Base-by-base conservation (phyloP, 1,284 basidiomycete species). In the Moesziomyces aphidis region DNA sequence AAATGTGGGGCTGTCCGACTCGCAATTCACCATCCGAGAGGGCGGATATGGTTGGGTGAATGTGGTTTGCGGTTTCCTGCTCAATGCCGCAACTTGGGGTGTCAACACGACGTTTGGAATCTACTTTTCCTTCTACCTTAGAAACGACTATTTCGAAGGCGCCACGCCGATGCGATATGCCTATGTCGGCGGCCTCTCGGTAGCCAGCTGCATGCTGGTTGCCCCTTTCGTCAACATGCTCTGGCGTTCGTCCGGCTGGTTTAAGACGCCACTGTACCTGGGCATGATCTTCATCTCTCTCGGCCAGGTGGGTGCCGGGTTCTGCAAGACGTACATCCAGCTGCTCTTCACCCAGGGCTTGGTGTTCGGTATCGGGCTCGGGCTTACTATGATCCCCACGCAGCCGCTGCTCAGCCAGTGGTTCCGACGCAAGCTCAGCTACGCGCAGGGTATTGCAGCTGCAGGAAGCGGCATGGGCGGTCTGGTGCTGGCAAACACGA, bases 41-140 rank as follows among this genome's bases (percentile, higher is more conserved):
- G 86, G 86, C 17, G 86, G 86, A 9, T 87, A 86, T 65, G 86
- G 86, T 22, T 87, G 86, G 86, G 84, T 87, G 49, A 80, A 86
- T 28, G 82, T 84, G 13, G 64, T 70, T 11, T 86, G 85, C 61
- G 44, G 82, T 17, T 72, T 85, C 19, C 73, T 68, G 19, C 63
- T 81, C 34, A 86, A 85, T 50, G 85, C 86, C 77, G 65, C 63
- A 7, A 79, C 77, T 9, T 66, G 73, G 86, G 86, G 86, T 22
- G 77, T 85, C 65, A 86, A 86, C 65, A 86, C 86, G 7, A 85
- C 85, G 4, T 87, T 86, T 50, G 86, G 86, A 21, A 85, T 87
- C n/a, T 87, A 85, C 75, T 80, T 86, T 7, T 78, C 85, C 13
- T 86, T 84, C 65, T 87, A 86, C 59, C 77, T 85, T 19, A 56